These are phyloP conservation scores for Plasmodium gallinaceum DNA, from an alignment of 169 alveolate species.

Conservation along the genomic window DNA sequence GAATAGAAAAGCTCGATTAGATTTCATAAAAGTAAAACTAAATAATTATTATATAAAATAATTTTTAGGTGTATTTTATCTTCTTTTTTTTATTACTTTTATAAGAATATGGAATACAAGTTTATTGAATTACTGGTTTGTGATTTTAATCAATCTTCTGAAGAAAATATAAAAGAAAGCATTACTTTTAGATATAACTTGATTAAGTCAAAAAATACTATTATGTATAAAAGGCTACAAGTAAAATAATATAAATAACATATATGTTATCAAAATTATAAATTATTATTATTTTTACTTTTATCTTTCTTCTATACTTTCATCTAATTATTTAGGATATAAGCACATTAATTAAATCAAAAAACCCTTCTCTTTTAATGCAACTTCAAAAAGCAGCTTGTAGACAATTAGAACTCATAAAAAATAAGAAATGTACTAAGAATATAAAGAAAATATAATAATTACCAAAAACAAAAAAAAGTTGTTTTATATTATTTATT, in stretches of 20 bases:
- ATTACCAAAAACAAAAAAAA: background rate
- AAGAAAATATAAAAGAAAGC: constrained; percentile 91
- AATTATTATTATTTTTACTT: background rate
- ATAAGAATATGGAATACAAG: constrained; percentile 94
- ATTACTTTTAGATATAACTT: constrained; percentile 92
- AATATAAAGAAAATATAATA: background rate
- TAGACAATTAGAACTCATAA: constrained; percentile 77
- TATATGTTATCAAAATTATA: background rate
- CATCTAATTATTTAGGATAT: constrained; percentile 52
- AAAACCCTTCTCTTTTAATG: constrained; percentile 91
- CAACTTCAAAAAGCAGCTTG: constrained; percentile 88
- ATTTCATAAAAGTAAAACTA: constrained; percentile 86
- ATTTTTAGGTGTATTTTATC: background rate
- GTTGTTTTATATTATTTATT: no score
- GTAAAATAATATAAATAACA: constrained; percentile 15
- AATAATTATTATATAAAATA: background rate
- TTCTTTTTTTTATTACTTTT: constrained; percentile 13
- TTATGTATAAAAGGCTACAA: constrained; percentile 59
- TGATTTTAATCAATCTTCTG: constrained; percentile 93
- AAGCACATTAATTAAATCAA: constrained; percentile 87
- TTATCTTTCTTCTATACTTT: background rate
- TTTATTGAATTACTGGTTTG: constrained; percentile 93
- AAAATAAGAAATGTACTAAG: constrained; percentile 13
- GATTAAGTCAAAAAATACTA: constrained; percentile 82
- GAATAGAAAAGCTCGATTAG: constrained; percentile 90